Percentiles rank a stretch among this genome's conserved stretches.
These are phyloP conservation scores for Magnolia officinalis DNA, from an alignment of 164 flowering plant species.

Conservation along the genomic window DNA sequence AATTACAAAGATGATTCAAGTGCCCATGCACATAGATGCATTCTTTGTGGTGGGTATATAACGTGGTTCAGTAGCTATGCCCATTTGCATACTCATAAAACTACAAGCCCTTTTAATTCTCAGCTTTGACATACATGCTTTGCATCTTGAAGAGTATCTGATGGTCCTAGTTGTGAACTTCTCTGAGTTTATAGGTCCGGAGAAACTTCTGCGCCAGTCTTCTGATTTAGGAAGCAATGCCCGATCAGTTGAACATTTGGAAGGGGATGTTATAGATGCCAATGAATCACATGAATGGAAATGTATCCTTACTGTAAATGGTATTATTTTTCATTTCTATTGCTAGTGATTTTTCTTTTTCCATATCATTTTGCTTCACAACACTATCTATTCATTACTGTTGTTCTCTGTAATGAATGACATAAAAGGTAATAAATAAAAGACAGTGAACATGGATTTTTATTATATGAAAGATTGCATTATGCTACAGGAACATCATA, in stretches of 20 bases:
- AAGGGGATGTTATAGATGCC: conserved; percentile 62
- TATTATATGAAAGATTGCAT: too few species aligned
- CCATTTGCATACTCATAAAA: too few species aligned
- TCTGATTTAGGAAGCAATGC: conserved; percentile 12
- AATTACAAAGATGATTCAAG: too few species aligned
- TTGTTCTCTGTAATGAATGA: background rate
- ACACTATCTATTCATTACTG: background rate
- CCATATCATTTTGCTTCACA: background rate
- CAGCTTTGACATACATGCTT: too few species aligned
- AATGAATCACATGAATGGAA: conserved; percentile 83
- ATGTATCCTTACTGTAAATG: conserved; percentile 69
- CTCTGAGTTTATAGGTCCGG: conserved; percentile 48
- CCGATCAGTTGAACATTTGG: conserved; percentile 22
- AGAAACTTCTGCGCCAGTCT: conserved; percentile 48
- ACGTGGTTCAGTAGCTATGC: background rate
- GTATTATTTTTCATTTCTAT: conserved; percentile 24
- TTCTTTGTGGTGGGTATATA: background rate
- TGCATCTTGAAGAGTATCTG: background rate
- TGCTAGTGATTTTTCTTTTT: background rate
- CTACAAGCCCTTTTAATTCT: too few species aligned
- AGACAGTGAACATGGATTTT: too few species aligned
- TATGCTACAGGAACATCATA: too few species aligned
- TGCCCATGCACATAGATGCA: too few species aligned
- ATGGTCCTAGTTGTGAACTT: background rate
- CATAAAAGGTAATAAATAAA: background rate